Evolutionary conservation across 371 early-diverging fungal genomes (phyloP).

Genomic region (Mucor velutinosus): DNA sequence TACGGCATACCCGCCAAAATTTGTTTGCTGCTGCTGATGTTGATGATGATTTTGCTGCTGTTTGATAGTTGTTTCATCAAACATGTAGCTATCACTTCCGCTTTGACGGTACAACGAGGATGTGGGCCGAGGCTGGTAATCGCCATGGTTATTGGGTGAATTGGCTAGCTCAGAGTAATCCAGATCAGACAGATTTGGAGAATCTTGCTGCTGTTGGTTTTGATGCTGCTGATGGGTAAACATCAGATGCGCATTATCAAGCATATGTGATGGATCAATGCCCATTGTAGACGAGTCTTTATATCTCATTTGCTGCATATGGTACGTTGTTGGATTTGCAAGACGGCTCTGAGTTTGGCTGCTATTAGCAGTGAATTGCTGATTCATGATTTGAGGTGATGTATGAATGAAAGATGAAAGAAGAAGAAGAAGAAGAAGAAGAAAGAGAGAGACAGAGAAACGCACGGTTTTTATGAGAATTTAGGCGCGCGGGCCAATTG

Average conservation of each 20-base stretch:
- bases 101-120: not conserved
- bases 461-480: constrained; percentile 3
- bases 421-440: constrained; percentile 5
- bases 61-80: constrained; percentile 13
- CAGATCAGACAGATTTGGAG: constrained; percentile 20
- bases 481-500: constrained; percentile 25
- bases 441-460: not conserved
- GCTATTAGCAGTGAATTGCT: not conserved
- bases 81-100: constrained; percentile 5
- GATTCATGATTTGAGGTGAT: not conserved
- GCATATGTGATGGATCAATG: constrained; percentile 17
- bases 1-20: constrained; percentile 5
- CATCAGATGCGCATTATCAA: constrained; percentile 7
- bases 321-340: constrained; percentile 15
- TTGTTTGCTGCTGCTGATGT: not conserved
- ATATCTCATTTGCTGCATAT: constrained; percentile 20
- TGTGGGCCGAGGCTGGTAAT: constrained; percentile 5
- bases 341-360: not conserved
- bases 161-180: constrained; percentile 19
- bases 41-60: constrained; percentile 2
- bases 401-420: not conserved
- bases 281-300: constrained; percentile 8
- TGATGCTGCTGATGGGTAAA: constrained; percentile 10
- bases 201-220: constrained; percentile 17
- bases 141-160: constrained; percentile 11